Evolutionary conservation across 345 rosid genomes (phyloP), one percentile per base, ranked within the genome.

Genomic region (Euphorbia peplus): DNA sequence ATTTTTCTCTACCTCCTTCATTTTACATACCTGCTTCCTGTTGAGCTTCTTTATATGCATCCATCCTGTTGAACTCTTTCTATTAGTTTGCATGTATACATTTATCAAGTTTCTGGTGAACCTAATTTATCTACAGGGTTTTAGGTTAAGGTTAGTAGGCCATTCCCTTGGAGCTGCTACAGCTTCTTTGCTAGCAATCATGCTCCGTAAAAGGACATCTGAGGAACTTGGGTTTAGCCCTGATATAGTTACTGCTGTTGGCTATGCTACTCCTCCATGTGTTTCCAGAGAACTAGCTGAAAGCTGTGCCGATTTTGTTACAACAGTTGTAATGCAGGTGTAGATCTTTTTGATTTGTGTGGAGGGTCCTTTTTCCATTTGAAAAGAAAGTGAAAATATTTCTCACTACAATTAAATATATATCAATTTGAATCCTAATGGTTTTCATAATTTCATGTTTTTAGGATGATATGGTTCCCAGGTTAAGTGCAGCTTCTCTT

Each of bases 141-240:
- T 80, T 84, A 87, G 88, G 86, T 78, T 95, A 72, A 88, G 98
- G 82, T 77, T 95, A 73, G 96, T 90, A 66, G 99, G 99, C 41
- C 99, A 95, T 81, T 95, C 96, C 74, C 95, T 92, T 42, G 99
- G 99, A 44, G 98, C 96, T 18, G 93, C 98, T 53, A 85, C 74
- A 63, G 97, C 93, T 71, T 84, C 93, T 75, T 77, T 93, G 74
- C 77, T 91, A 56, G 95, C 98, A 46, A 85, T 86, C 69, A 90
- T 90, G 97, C 88, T 88, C 50, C 88, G 85, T 54, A 84, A 82
- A 78, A 87, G 80, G 82, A 84, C 95, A 52, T 35, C 66, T n/a
- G 59, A 80, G 75, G 92, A 95, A 68, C 81, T 90, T 60, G 99
- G 99, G 24, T 92, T 95, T 72, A 79, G 76, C 75, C 90, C 97